Conservation (phyloP, 2,329 filamentous ascomycete genomes). For the Calonectria pteridis region DNA sequence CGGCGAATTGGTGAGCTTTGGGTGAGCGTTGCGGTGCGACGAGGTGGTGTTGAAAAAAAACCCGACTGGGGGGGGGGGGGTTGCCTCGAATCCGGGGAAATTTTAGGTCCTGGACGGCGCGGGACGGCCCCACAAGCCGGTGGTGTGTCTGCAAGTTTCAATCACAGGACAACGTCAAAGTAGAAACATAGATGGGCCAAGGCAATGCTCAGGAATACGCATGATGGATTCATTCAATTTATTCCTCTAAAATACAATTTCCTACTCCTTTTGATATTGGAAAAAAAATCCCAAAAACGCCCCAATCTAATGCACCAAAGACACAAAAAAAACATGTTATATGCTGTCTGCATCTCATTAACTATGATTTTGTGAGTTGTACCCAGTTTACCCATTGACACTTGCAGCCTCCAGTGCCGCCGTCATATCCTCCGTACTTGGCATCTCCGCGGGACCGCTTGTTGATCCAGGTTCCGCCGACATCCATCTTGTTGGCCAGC, state of each 20-base stretch:
- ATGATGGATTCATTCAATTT: slow-evolving; percentile 9
- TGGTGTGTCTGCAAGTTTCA: neutral
- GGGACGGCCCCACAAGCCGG: slow-evolving; percentile 34
- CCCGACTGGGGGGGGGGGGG: neutral
- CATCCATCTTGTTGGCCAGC: slow-evolving; percentile 62
- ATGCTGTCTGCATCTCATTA: slow-evolving; percentile 10
- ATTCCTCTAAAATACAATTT: slow-evolving; percentile 21
- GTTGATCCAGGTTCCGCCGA: slow-evolving; percentile 67
- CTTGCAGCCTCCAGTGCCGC: slow-evolving; percentile 72
- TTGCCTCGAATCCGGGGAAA: slow-evolving; percentile 12
- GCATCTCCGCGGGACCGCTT: slow-evolving; percentile 57
- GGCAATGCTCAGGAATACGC: neutral
- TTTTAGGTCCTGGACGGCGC: slow-evolving; percentile 20
- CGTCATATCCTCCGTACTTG: slow-evolving; percentile 71
- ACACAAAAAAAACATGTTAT: slow-evolving; percentile 22
- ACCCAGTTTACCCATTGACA: slow-evolving; percentile 72
- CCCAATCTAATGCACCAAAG: slow-evolving; percentile 4
- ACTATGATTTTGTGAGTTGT: slow-evolving; percentile 23
- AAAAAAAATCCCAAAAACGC: slow-evolving; percentile 3
- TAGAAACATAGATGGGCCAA: neutral
- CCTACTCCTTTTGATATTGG: slow-evolving; percentile 14
- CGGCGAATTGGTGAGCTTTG: neutral
- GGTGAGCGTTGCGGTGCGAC: neutral
- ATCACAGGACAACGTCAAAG: neutral
- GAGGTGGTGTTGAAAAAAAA: neutral